Evolutionary conservation across 2,329 filamentous ascomycete genomes (phyloP).

Genomic region (Aspergillus udagawae): DNA sequence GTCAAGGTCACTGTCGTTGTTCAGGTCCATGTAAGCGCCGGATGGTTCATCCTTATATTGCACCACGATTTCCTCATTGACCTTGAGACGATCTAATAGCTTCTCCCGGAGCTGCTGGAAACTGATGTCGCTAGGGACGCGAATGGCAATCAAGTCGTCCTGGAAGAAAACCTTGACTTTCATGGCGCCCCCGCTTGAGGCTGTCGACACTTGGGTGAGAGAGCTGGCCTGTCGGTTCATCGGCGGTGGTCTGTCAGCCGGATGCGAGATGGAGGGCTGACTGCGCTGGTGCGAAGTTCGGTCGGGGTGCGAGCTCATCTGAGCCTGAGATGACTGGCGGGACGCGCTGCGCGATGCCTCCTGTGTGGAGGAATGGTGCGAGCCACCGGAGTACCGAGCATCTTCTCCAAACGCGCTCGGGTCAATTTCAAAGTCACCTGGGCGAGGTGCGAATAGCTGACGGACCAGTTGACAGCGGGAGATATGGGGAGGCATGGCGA

Average conservation of each 20-base stretch:
- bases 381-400: constrained; percentile 69
- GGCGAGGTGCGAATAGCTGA: constrained; percentile 83
- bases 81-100: constrained; percentile 76
- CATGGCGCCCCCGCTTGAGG: constrained; percentile 53
- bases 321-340: constrained; percentile 62
- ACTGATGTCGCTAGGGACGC: constrained; percentile 75
- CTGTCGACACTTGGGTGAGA: constrained; percentile 43
- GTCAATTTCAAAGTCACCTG: constrained; percentile 92
- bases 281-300: constrained; percentile 39
- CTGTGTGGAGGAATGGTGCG: constrained; percentile 62
- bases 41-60: constrained; percentile 83
- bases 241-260: constrained; percentile 37
- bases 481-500: constrained; percentile 80
- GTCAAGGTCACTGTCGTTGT: constrained; percentile 77
- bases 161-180: constrained; percentile 96
- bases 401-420: constrained; percentile 62
- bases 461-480: constrained; percentile 78
- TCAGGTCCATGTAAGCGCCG: constrained; percentile 68
- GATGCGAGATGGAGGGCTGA: constrained; percentile 29
- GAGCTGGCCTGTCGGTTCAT: constrained; percentile 52
- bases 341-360: constrained; percentile 60
- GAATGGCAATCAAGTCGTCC: constrained; percentile 85
- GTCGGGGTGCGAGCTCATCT: constrained; percentile 50
- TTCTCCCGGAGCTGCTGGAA: constrained; percentile 78
- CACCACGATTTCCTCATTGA: constrained; percentile 71